Percentiles rank a stretch among this genome's conserved stretches.
Conservation (phyloP, 208 protist genomes). For the Phytomonas francai region DNA sequence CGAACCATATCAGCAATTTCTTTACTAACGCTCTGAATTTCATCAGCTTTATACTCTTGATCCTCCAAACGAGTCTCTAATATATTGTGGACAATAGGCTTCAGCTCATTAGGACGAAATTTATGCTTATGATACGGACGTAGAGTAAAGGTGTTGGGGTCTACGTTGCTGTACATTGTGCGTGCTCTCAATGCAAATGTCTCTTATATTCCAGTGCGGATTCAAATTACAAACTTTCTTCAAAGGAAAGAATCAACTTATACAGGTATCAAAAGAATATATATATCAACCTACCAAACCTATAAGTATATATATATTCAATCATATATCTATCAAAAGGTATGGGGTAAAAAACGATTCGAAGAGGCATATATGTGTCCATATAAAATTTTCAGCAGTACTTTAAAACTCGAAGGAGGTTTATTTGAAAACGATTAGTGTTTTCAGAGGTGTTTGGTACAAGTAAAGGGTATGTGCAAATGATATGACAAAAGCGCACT, state of each 20-base stretch:
- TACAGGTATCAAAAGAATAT: background rate
- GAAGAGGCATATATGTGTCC: background rate
- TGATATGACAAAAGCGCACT: background rate
- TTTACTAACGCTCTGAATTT: slow-evolving; percentile 88
- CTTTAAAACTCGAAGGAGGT: too few relatives aligned
- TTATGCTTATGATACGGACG: slow-evolving; percentile 80
- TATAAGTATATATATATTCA: background rate
- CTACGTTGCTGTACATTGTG: slow-evolving; percentile 51
- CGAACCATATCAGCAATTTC: slow-evolving; percentile 89
- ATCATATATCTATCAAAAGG: slow-evolving; percentile 3
- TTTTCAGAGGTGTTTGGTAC: too few relatives aligned
- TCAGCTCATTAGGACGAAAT: slow-evolving; percentile 80
- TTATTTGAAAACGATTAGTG: too few relatives aligned
- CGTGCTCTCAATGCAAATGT: background rate
- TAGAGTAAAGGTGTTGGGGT: slow-evolving; percentile 80
- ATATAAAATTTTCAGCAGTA: too few relatives aligned
- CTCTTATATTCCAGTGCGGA: background rate
- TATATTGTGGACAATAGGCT: slow-evolving; percentile 66
- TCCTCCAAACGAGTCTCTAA: slow-evolving; percentile 74
- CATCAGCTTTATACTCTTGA: slow-evolving; percentile 87
- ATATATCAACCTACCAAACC: background rate
- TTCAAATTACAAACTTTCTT: background rate
- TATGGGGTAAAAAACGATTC: slow-evolving; percentile 4
- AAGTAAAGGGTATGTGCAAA: too few relatives aligned
- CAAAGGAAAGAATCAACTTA: background rate